Conservation (phyloP, 768 basidiomycete species). For the Mycena amicta region DNA sequence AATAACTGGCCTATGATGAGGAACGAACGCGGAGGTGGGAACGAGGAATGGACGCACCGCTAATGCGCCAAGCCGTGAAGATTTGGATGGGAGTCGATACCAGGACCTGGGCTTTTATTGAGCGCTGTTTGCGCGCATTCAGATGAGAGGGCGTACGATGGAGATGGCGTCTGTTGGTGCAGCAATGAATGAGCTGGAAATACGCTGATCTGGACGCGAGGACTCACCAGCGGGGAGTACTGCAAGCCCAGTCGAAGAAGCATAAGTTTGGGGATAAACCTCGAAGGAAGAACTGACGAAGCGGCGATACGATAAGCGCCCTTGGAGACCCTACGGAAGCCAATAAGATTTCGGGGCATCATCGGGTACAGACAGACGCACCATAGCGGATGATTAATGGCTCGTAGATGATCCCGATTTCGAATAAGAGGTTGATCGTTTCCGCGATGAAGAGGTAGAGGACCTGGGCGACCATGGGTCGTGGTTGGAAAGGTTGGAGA, state of each 20-base stretch:
- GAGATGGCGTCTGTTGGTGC: background rate
- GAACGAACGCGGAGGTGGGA: background rate
- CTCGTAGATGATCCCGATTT: conserved; percentile 18
- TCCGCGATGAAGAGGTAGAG: conserved; percentile 16
- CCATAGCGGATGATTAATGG: conserved; percentile 18
- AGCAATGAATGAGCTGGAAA: background rate
- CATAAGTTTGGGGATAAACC: background rate
- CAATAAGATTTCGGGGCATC: no score
- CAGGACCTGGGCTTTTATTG: background rate
- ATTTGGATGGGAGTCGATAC: conserved; percentile 18
- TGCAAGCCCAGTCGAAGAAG: background rate
- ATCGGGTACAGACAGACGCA: background rate
- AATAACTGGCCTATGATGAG: conserved; percentile 6
- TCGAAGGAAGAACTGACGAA: conserved; percentile 2
- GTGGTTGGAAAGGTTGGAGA: no score
- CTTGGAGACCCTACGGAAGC: conserved; percentile 4
- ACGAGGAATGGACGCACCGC: background rate
- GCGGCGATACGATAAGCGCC: conserved; percentile 11
- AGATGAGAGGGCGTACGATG: background rate
- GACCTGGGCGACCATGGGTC: background rate
- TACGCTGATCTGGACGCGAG: background rate
- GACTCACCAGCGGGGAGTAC: conserved; percentile 17
- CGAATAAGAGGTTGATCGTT: conserved; percentile 11
- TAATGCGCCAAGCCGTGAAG: conserved; percentile 21
- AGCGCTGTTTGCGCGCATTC: no score